Percentiles rank a stretch among this genome's conserved stretches.
phyloP scores from a whole-genome alignment of 2,329 filamentous ascomycete species.

The Macrophomina tecta region DNA sequence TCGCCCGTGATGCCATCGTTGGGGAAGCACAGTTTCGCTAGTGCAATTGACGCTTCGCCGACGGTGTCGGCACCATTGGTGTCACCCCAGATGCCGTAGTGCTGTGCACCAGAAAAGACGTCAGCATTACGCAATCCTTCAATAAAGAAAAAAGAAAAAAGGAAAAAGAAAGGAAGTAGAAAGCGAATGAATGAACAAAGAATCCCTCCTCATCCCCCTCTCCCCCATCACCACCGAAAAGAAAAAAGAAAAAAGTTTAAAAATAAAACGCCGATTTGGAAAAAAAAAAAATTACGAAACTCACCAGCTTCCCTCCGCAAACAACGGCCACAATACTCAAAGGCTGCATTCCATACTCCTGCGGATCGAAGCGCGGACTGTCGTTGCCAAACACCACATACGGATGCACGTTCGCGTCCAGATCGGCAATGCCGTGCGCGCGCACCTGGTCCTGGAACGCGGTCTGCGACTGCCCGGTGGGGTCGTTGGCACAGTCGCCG shows the following conservation, averaged over 20 bases:
- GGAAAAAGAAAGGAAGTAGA: neutral
- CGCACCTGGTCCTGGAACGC: constrained; percentile 47
- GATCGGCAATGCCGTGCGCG: constrained; percentile 47
- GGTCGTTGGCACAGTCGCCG: constrained; percentile 47
- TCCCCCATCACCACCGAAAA: no score
- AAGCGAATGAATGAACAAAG: no score
- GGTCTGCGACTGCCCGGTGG: constrained; percentile 54
- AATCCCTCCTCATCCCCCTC: no score
- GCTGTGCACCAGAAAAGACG: constrained; percentile 38
- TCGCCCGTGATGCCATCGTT: constrained; percentile 58
- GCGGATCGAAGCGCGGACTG: constrained; percentile 35
- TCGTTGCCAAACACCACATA: constrained; percentile 63
- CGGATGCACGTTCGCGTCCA: constrained; percentile 59
- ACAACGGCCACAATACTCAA: constrained; percentile 63
- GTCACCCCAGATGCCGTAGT: constrained; percentile 68
- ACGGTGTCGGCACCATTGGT: constrained; percentile 63
- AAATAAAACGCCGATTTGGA: no score
- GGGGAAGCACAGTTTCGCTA: constrained; percentile 63
- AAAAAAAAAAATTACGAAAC: neutral
- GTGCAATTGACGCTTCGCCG: constrained; percentile 64
- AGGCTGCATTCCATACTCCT: constrained; percentile 53
- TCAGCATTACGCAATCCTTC: neutral
- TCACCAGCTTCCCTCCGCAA: constrained; percentile 55
- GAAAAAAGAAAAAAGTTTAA: neutral
- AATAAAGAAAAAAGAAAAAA: neutral